Evolutionary conservation across 106 monocot species (phyloP), one percentile per base, ranked within the genome.

Genomic region (Dendrobium chrysotoxum): DNA sequence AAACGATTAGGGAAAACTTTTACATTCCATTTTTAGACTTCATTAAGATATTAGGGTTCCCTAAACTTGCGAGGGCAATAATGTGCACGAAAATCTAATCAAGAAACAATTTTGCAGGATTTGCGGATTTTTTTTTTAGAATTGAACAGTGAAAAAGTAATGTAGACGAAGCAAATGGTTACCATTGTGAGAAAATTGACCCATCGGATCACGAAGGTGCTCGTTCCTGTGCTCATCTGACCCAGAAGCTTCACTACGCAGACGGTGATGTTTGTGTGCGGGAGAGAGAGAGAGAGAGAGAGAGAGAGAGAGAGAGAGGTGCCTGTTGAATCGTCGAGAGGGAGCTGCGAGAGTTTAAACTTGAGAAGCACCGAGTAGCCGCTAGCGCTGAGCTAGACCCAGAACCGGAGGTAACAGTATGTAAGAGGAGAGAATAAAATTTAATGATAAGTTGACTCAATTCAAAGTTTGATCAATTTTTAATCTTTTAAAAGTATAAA

Each of bases 141-240:
- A 15, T 3, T 7, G 28, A 80, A 28, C 10, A 71, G n/a, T 4
- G 25, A 39, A 58, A 12, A 28, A 21, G 18, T 7, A 61, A 61
- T 40, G 31, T 7, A 40, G 21, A 15, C 26, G 26, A 25, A 40
- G 28, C 4, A 15, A 31, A 6, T 5, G 18, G 73, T 82, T 30
- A 92, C 92, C 90, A 90, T 88, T 66, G 90, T 88, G 82, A 93
- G 80, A 55, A 90, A 93, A 73, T 93, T 93, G 85, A 90, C 88
- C 93, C 90, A 93, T 79, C 93, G 84, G 54, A 93, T 90, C 72
- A 93, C 88, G 83, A 93, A 93, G 75, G 81, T 86, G 90, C 92
- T 93, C 11, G 90, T 85, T 75, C 90, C 88, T 28, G 86, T 83
- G 79, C 90, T 83, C 88, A 88, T 90, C 61, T 80, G 72, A 15